Percentiles rank a stretch among this genome's conserved stretches.
Evolutionary conservation across 75 land plant species (phyloP).

Genomic region (Picea sitchensis): DNA sequence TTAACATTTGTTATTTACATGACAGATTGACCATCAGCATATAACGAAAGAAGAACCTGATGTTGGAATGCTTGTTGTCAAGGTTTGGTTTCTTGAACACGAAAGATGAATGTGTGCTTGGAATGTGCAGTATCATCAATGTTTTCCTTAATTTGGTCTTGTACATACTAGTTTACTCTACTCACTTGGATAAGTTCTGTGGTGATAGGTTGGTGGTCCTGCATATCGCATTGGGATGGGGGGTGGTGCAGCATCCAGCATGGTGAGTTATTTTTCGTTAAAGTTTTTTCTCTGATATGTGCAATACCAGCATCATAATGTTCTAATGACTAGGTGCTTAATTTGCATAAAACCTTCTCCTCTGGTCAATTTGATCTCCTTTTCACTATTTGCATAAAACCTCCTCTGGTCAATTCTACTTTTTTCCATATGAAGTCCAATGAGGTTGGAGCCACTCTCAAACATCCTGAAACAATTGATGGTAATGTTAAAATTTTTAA

Average conservation of each 20-base stretch:
- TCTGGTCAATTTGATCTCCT: neutral
- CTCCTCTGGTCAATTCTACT: no score
- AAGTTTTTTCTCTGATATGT: neutral
- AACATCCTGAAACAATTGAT: no score
- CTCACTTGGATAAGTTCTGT: neutral
- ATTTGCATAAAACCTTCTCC: neutral
- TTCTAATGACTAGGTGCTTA: neutral
- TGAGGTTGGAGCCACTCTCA: no score
- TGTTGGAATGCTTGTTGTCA: slow-evolving; percentile 91
- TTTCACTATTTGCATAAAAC: no score
- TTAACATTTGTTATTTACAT: neutral
- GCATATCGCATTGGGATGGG: slow-evolving; percentile 99
- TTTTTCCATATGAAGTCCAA: no score
- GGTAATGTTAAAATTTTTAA: no score
- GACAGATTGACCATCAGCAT: slow-evolving; percentile 80
- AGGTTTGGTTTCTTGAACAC: slow-evolving; percentile 21
- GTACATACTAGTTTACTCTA: neutral
- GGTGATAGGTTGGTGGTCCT: slow-evolving; percentile 80
- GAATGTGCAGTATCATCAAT: neutral
- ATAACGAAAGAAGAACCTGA: slow-evolving; percentile 83
- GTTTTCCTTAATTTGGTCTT: neutral
- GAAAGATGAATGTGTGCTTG: neutral
- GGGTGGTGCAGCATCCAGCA: slow-evolving; percentile 98
- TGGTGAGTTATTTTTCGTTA: slow-evolving; percentile 41
- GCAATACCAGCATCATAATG: neutral